These are phyloP conservation scores for Uronychia setigera DNA, from an alignment of 73 alveolate genomes.

Conservation along the genomic window DNA sequence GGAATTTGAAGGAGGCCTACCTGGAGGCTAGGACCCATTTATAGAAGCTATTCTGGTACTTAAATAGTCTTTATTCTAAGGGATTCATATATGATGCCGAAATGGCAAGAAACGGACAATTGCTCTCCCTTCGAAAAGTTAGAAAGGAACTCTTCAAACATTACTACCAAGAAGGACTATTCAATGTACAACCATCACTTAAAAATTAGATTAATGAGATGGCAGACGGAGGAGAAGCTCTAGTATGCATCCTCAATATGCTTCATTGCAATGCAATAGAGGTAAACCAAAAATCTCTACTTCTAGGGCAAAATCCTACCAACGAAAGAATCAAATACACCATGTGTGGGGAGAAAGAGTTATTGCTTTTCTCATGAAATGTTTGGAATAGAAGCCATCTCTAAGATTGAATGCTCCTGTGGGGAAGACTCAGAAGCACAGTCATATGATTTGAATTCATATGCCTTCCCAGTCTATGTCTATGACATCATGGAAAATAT, in stretches of 20 bases:
- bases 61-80: too few species aligned
- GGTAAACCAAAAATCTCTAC: background rate
- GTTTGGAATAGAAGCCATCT: background rate
- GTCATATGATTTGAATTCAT: background rate
- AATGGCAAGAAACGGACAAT: background rate
- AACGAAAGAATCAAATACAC: background rate
- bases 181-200: background rate
- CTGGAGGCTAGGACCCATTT: too few species aligned
- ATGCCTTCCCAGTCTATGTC: background rate
- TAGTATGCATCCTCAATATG: background rate
- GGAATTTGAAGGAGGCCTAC: too few species aligned
- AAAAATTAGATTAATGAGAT: background rate
- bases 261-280: background rate
- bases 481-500: background rate
- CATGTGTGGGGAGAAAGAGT: background rate
- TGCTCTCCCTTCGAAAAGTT: background rate
- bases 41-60: too few species aligned
- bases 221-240: background rate
- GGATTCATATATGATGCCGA: conserved; percentile 1
- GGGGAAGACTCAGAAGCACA: background rate
- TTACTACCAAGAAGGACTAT: background rate
- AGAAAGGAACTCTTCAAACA: background rate
- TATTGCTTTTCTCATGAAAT: background rate
- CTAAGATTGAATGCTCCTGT: background rate
- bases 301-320: background rate